phyloP scores from a whole-genome alignment of 179 eudicot species.

The Actinidia polygama region DNA sequence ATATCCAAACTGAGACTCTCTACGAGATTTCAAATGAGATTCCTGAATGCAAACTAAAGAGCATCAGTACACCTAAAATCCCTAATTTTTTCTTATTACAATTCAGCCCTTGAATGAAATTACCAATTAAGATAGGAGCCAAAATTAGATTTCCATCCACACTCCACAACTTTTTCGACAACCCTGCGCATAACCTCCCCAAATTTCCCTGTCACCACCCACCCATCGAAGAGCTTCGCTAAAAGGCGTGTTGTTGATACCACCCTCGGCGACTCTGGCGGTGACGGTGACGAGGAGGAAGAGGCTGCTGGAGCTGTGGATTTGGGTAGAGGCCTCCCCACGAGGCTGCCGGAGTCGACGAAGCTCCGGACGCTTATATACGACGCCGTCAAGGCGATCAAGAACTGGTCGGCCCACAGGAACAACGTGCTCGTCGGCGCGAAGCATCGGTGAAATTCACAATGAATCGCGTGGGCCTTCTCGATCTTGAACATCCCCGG shows the following conservation, averaged over 20 bases:
- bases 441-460: conserved; percentile 58
- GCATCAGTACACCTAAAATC: too few relatives aligned
- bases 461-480: conserved; percentile 36
- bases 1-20: too few relatives aligned
- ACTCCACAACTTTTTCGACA: too few relatives aligned
- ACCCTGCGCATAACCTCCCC: too few relatives aligned
- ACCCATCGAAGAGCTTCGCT: conserved; percentile 42
- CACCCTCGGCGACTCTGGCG: conserved; percentile 50
- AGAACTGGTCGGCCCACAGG: conserved; percentile 63
- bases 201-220: too few relatives aligned
- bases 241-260: conserved; percentile 42
- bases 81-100: too few relatives aligned
- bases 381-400: conserved; percentile 66
- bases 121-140: too few relatives aligned
- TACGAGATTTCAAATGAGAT: too few relatives aligned
- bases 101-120: too few relatives aligned
- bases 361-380: conserved; percentile 61
- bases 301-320: conserved; percentile 40
- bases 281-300: conserved; percentile 55
- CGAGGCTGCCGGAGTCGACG: conserved; percentile 59
- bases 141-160: too few relatives aligned
- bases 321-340: conserved; percentile 71
- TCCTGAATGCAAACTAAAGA: too few relatives aligned
- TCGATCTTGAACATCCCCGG: conserved; percentile 65
- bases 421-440: conserved; percentile 63